Base-by-base conservation (phyloP, 2,329 filamentous ascomycete genomes). In the Penicillium sp. region DNA sequence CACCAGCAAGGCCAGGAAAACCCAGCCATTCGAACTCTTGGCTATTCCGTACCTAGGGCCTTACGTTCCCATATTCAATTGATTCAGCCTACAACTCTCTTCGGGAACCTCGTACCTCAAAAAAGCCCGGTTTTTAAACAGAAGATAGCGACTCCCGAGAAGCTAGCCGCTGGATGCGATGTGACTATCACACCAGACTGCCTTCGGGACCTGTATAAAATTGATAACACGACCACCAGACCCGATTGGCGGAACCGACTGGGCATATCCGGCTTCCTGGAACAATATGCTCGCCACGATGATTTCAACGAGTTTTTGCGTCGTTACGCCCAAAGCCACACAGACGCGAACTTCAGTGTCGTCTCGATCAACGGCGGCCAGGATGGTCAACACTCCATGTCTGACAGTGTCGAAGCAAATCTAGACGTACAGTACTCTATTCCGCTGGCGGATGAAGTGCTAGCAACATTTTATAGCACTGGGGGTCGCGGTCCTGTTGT, bases 21-120 rank as follows among this genome's bases (percentile, higher is more conserved):
- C 10, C 72, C 74, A 38, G 79, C 76, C 60, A 76, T 87, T 38
- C 79, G 86, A 41, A 79, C 81, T 6, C 70, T 82, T 16, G 73
- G 78, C 45, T 89, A 89, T 70, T 87, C 83, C 0, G 78, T 89
- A 1, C 87, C 86, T 0, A 75, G 75, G 48, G 69, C 77, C 0
- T 69, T 89, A 8, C 76, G 78, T 50, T 63, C 74, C 41, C 77
- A 84, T 62, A 77, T 89, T 54, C 81, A 83, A 55, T 77, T 87
- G 65, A 82, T 88, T 46, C 83, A 87, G 68, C 86, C 86, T 1
- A 88, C 85, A 0, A 88, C 83, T 4, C 77, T 81, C 38, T 88
- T 88, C 55, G 81, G 82, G 18, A 73, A 79, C 52, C 75, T 81
- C 23, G 69, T 67, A 31, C 61, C 78, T 2, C 77, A 81, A 54